Evolutionary conservation across 2,329 filamentous ascomycete genomes (phyloP), one percentile per base, ranked within the genome.

Genomic region (Cladosporium phlei): DNA sequence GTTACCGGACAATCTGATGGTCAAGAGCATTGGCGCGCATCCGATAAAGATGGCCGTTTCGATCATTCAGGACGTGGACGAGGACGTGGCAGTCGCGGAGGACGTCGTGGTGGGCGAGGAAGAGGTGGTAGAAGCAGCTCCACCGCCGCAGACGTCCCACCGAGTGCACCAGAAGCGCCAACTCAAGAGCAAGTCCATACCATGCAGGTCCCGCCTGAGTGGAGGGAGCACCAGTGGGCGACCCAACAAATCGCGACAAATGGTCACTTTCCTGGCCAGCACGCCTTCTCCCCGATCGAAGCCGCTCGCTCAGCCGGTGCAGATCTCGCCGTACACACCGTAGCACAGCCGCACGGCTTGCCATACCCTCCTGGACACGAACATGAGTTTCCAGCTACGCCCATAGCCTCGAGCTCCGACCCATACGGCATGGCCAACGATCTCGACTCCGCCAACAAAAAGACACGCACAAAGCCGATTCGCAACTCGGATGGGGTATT

Each of bases 401-500:
- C 57, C 16, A 42, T 50, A 49, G 33, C 50, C 43, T 20, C 39
- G 43, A n/a, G 48, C 37, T 5, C 39, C 22, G 56, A 55, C 22
- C 43, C 44, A 12, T 51, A 53, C 32, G 33, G 46, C 4, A 33
- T 46, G 9, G 46, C 22, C n/a, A 38, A 32, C 20, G 55, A 57
- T 20, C 45, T 45, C 4, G 32, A 45, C n/a, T 45, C 42, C 4
- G 45, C 45, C 8, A 47, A 28, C 24, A 75, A 75, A 62, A 73
- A 72, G 57, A 71, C 69, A 2, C 64, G 72, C n/a, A 73, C 70
- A 4, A 75, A 74, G 55, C 72, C 72, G 2, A 65, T 69, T 17
- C 63, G 72, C 2, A 75, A 75, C 51, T 67, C 72, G 1, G 72
- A 75, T 29, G 73, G 73, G 1, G 62, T 76, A 14, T 57, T 76